Conservation (phyloP, 345 rosid species). For the Aegle marmelos region DNA sequence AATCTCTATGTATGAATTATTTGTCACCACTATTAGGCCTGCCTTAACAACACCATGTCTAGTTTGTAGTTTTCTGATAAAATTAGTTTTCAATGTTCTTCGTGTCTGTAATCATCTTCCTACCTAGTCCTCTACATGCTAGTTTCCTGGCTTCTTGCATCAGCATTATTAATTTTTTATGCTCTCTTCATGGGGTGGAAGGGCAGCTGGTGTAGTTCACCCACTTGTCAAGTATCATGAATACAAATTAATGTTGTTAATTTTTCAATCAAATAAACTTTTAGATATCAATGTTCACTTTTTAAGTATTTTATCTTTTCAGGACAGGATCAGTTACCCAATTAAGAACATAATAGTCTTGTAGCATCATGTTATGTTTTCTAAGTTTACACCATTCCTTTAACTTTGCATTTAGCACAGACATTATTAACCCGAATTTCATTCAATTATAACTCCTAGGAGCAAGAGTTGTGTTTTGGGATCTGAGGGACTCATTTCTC, state of each 20-base stretch:
- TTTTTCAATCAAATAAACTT: background rate
- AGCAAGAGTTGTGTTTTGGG: conserved; percentile 82
- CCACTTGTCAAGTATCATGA: background rate
- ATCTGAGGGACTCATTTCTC: conserved; percentile 74
- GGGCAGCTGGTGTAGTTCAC: background rate
- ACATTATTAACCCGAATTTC: conserved; percentile 4
- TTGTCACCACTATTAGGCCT: background rate
- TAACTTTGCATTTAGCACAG: background rate
- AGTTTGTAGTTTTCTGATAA: background rate
- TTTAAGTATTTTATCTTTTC: background rate
- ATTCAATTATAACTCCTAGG: conserved; percentile 44
- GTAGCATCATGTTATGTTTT: background rate
- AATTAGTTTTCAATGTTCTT: background rate
- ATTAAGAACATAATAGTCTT: background rate
- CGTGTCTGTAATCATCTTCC: background rate
- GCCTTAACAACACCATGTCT: background rate
- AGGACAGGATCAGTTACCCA: background rate
- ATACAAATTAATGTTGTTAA: background rate
- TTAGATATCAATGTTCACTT: background rate
- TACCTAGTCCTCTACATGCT: background rate
- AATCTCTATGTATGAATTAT: background rate
- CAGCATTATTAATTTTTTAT: background rate
- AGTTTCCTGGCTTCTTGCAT: background rate
- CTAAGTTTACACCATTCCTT: background rate
- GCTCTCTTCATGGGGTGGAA: background rate